Conservation (phyloP, 2,329 filamentous ascomycete genomes). For the Tolypocladium cylindrosporum region DNA sequence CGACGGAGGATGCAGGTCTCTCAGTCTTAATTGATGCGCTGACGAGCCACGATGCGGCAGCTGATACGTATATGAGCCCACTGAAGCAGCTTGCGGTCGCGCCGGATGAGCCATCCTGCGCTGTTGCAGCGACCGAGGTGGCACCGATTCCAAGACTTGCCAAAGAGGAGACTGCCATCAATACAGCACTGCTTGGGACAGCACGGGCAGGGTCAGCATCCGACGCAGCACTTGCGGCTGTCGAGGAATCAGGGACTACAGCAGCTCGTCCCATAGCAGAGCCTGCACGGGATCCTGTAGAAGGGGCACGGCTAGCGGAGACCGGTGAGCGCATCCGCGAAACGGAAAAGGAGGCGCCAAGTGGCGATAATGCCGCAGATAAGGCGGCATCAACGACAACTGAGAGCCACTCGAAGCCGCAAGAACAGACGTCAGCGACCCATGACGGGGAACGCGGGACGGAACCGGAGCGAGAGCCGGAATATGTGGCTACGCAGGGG, state of each 20-base stretch:
- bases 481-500: conserved; percentile 3
- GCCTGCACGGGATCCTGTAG: not conserved
- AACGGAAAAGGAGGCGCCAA: not conserved
- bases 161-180: not conserved
- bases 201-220: not conserved
- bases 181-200: not conserved
- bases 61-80: conserved; percentile 1
- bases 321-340: not conserved
- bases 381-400: not conserved
- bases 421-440: not conserved
- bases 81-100: not conserved
- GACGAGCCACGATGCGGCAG: not conserved
- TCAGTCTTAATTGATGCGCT: too few species aligned
- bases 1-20: not conserved
- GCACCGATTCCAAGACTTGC: not conserved
- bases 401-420: not conserved
- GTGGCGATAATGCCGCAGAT: not conserved
- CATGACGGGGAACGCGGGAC: not conserved
- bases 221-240: not conserved
- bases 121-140: not conserved
- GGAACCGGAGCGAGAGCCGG: conserved; percentile 3
- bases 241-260: not conserved
- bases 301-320: not conserved
- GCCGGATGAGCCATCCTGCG: not conserved
- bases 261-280: not conserved